A percentile compares a stretch with the other conserved stretches of the same genome.
phyloP scores from a whole-genome alignment of 768 basidiomycete species.

The Boletus insuetus region DNA sequence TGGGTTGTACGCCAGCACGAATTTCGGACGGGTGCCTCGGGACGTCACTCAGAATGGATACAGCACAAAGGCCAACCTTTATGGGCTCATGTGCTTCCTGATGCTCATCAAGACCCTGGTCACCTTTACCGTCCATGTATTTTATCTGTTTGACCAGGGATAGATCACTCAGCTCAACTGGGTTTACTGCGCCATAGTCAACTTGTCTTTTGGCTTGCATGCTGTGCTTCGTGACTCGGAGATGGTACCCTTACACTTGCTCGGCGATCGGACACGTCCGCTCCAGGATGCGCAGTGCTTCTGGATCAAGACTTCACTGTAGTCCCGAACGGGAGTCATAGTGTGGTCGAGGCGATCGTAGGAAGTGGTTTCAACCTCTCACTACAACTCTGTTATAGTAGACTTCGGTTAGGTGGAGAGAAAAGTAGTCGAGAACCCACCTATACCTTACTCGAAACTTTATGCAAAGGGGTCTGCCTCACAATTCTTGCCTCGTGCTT shows the following conservation, averaged over 20 bases:
- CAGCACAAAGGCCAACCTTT: not conserved
- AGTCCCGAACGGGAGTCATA: not conserved
- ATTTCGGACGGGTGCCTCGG: no score
- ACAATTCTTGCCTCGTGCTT: not conserved
- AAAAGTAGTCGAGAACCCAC: not conserved
- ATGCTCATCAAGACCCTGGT: not conserved
- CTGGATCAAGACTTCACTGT: slow-evolving; percentile 2
- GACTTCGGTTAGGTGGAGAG: not conserved
- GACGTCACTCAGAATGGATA: not conserved
- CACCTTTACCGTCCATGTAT: not conserved
- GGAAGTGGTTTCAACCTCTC: slow-evolving; percentile 1
- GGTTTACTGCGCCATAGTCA: not conserved
- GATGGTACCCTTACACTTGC: slow-evolving; percentile 2
- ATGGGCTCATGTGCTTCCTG: not conserved
- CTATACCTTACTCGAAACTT: not conserved
- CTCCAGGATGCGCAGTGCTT: not conserved
- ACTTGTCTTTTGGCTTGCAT: not conserved
- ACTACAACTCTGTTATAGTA: not conserved
- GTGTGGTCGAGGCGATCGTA: not conserved
- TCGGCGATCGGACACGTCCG: not conserved
- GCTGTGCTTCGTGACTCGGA: not conserved
- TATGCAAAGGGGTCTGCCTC: not conserved
- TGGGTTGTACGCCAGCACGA: not conserved
- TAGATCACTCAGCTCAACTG: not conserved
- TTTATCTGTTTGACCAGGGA: not conserved